A percentile compares a stretch with the other conserved stretches of the same genome.
These are phyloP conservation scores for Colletotrichum aenigma DNA, from an alignment of 2,329 filamentous ascomycete genomes.

Conservation along the genomic window DNA sequence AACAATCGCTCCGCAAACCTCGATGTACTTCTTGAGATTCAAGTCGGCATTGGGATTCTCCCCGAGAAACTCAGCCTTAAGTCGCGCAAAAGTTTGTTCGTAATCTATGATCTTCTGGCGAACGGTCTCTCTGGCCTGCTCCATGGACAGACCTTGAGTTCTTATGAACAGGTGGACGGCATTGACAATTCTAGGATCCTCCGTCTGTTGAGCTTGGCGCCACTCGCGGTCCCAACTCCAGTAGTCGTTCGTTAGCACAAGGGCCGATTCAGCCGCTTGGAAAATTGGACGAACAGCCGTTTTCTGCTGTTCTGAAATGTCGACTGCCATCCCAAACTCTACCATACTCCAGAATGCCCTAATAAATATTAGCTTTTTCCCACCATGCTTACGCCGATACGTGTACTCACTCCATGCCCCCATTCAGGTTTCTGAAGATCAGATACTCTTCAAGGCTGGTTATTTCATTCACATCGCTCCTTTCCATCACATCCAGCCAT, in stretches of 20 bases:
- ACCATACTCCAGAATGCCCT: conserved; percentile 11
- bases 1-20: background rate
- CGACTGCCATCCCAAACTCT: background rate
- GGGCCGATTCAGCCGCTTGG: background rate
- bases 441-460: background rate
- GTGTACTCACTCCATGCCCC: conserved; percentile 3
- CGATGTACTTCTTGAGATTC: background rate
- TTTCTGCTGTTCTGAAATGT: background rate
- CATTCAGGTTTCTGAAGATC: background rate
- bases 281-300: background rate
- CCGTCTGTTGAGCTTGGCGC: background rate
- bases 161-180: background rate
- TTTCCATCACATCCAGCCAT: conserved; percentile 5
- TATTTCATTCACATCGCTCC: background rate
- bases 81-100: background rate
- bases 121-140: background rate
- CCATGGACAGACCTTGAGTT: background rate
- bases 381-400: fast-evolving
- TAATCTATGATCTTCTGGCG: background rate
- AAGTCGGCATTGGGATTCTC: background rate
- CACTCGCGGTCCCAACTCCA: conserved; percentile 10
- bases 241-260: conserved; percentile 5
- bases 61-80: background rate
- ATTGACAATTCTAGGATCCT: background rate
- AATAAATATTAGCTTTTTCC: background rate